Base-by-base conservation (phyloP, 345 rosid species). In the Raphanus sativus region DNA sequence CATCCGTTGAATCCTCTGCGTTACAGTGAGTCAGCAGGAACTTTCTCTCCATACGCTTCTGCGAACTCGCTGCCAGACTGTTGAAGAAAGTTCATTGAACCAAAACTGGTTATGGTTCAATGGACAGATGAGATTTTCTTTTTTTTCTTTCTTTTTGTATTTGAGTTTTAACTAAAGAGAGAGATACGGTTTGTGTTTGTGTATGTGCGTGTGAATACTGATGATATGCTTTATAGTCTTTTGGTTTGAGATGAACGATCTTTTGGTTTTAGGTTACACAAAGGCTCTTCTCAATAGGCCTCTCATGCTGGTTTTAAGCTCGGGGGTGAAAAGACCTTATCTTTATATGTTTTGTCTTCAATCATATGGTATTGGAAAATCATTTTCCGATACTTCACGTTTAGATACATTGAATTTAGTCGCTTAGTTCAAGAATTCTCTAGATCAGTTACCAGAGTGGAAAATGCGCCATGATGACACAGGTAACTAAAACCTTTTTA, bases 21-120 rank as follows among this genome's bases (percentile, higher is more conserved):
- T 68, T 85, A 67, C 64, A 92, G 92, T 52, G 94, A 86, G 75
- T 95, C 99, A n/a, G 91, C 90, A 8, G 85, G 97, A 62, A 95
- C 90, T 67, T 87, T 92, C 86, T 89, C 98, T 21, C 97, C 99
- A 0, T 90, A 83, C 71, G 91, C 92, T 45, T 95, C 99, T 12
- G 91, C 99, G 42, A 91, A 85, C 8, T 95, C 99, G 32, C 90
- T 95, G 30, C 98, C 99, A 11, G 83, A 80, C 32, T 80, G 80
- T 66, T 80, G 12, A 65, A 66, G 21, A 21, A 3, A 2, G 52
- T 33, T 10, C 55, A 45, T 15, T 0, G 30, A 70, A 71, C 66
- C 61, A 71, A 21, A 21, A 56, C 28, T 4, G 24, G 61, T 71
- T 34, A 32, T 65, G 81, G 54, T 56, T 64, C 67, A 17, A 13